Percentiles rank a stretch among this genome's conserved stretches.
Conservation (phyloP, 441 rosid species). For the Croton setiger region DNA sequence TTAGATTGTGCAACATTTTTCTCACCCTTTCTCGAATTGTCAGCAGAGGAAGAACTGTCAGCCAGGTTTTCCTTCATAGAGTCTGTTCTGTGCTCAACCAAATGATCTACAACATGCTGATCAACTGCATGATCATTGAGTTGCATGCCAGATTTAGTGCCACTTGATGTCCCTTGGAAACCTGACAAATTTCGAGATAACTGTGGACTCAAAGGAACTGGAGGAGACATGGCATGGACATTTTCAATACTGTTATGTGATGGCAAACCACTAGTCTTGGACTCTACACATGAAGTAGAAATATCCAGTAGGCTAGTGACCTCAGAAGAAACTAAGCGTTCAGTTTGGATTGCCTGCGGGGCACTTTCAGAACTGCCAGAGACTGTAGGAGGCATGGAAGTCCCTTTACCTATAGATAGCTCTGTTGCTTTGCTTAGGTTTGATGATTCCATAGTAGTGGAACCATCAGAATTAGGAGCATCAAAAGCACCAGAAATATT, state of each 20-base stretch:
- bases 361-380: conserved; percentile 33
- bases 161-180: conserved; percentile 37
- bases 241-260: conserved; percentile 35
- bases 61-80: conserved; percentile 30
- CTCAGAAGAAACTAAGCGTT: conserved; percentile 41
- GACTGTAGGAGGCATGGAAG: conserved; percentile 23
- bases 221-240: conserved; percentile 33
- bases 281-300: conserved; percentile 32
- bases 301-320: conserved; percentile 34
- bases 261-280: conserved; percentile 36
- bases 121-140: conserved; percentile 37
- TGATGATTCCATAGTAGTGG: conserved; percentile 34
- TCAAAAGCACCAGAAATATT: conserved; percentile 37
- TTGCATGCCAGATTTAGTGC: conserved; percentile 30
- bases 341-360: conserved; percentile 26
- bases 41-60: conserved; percentile 39
- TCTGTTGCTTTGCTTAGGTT: conserved; percentile 36
- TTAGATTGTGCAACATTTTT: conserved; percentile 46
- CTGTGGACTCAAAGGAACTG: conserved; percentile 57
- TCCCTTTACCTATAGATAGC: conserved; percentile 24
- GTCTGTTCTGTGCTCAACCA: conserved; percentile 53
- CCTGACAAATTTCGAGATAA: conserved; percentile 53
- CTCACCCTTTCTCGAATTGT: conserved; percentile 45
- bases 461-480: conserved; percentile 31
- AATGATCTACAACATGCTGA: conserved; percentile 44